A percentile compares a stretch with the other conserved stretches of the same genome.
Conservation (phyloP, 108 stramenopile species). For the Fragilaria radians region DNA sequence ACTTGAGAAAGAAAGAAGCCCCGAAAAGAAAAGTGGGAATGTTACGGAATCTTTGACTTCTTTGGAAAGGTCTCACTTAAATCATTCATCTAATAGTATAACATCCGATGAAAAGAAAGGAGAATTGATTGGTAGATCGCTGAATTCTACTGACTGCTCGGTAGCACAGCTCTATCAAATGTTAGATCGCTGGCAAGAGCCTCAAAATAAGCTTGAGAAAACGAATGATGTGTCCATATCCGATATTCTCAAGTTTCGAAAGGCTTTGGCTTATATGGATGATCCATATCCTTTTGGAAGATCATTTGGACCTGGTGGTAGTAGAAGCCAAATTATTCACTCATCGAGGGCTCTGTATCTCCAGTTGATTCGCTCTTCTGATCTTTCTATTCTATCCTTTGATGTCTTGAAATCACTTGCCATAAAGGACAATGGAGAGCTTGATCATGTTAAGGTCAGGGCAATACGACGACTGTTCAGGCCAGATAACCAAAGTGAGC, state of each 20-base stretch:
- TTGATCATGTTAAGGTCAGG: constrained; percentile 38
- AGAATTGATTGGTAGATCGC: background rate
- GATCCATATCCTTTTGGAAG: constrained; percentile 54
- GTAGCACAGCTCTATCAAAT: constrained; percentile 36
- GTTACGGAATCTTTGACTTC: background rate
- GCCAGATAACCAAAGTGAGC: constrained; percentile 28
- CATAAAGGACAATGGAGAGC: constrained; percentile 29
- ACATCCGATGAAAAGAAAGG: background rate
- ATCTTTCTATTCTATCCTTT: constrained; percentile 24
- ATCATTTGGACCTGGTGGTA: constrained; percentile 61
- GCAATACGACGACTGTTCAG: constrained; percentile 34
- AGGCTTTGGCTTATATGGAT: constrained; percentile 66
- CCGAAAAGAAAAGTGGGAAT: background rate
- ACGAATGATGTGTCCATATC: constrained; percentile 25
- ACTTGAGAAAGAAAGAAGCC: background rate
- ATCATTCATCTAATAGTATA: background rate
- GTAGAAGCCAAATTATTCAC: constrained; percentile 50
- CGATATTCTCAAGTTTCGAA: constrained; percentile 62
- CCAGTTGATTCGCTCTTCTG: constrained; percentile 30
- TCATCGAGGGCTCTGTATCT: constrained; percentile 54
- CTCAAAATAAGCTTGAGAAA: constrained; percentile 42
- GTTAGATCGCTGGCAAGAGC: constrained; percentile 72
- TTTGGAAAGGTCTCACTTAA: background rate
- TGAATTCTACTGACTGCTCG: background rate
- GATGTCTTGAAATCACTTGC: constrained; percentile 43